phyloP scores from a whole-genome alignment of 352 stramenopile species.

The Sclerospora graminicola region DNA sequence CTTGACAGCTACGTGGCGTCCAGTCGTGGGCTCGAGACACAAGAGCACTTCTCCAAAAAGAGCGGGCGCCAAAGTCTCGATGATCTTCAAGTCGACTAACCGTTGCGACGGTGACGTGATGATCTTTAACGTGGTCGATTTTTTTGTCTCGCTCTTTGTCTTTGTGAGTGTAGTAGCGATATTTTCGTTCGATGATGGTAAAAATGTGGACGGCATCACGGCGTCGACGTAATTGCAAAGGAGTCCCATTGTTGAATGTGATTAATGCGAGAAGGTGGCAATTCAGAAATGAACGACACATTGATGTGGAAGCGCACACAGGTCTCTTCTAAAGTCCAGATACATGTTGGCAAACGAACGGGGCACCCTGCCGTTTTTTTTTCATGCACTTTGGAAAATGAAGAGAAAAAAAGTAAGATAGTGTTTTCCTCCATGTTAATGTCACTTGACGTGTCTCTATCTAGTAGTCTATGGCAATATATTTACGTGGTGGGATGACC shows the following conservation, averaged over 20 bases:
- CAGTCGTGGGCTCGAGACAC: slow-evolving; percentile 27
- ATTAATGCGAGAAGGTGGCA: neutral
- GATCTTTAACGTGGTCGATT: slow-evolving; percentile 3
- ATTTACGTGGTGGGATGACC: too few species aligned
- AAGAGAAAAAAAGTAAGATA: too few species aligned
- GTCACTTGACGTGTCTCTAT: too few species aligned
- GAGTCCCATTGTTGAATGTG: slow-evolving; percentile 13
- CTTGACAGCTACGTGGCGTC: slow-evolving; percentile 40
- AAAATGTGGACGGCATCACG: slow-evolving; percentile 21
- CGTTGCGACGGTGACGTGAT: slow-evolving; percentile 19
- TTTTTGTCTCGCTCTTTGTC: slow-evolving; percentile 12
- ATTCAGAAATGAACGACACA: slow-evolving; percentile 14
- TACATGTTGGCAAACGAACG: slow-evolving; percentile 6
- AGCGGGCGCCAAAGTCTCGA: slow-evolving; percentile 33
- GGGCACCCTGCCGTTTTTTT: neutral
- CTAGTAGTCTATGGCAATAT: too few species aligned
- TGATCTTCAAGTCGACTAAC: slow-evolving; percentile 27
- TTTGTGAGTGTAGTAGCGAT: slow-evolving; percentile 11
- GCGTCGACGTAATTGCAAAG: slow-evolving; percentile 27
- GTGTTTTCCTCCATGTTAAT: too few species aligned
- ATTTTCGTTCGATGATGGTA: slow-evolving; percentile 2
- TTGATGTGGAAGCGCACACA: slow-evolving; percentile 1
- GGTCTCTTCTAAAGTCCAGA: slow-evolving; percentile 10
- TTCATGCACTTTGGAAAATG: too few species aligned
- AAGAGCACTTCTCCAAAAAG: slow-evolving; percentile 51